Base-by-base conservation (phyloP, 352 stramenopile genomes). In the Phytopythium helicoides region DNA sequence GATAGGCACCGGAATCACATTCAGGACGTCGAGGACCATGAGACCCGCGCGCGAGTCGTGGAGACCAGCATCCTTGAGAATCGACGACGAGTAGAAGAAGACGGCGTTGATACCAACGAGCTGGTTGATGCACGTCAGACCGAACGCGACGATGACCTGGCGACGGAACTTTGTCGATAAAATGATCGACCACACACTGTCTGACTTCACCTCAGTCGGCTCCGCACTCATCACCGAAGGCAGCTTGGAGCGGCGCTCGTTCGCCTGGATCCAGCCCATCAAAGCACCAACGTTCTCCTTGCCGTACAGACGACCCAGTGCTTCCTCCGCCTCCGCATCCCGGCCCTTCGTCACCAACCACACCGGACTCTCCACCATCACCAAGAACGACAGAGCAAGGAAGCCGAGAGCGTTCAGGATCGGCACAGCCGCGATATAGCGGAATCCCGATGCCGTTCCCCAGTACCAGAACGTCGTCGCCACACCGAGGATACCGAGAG, bases 101-200 rank as follows among this genome's bases (percentile, higher is more conserved):
- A 86, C 70, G 19, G 72, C 74, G 49, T 81, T 88, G 56, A 88
- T 78, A 16, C 73, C 76, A 7, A 74, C 76, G 37, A 88, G 65
- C 51, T 86, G 76, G 52, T 84, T 74, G n/a, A 68, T 61, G 19
- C 66, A 66, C 0, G 64, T 66, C 11, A 86, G 48, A 6, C 56
- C 65, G n/a, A 77, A 55, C 1, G 74, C 73, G 7, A 84, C 55
- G 21, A 82, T 31, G 1, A 81, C 44, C 38, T 73, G 73, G 3
- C 66, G 63, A 22, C 57, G 62, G 49, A 62, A 66, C 49, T 66
- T 66, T 2, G 54, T 39, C 23, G 62, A 64, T n/a, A n/a, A n/a
- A n/a, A n/a, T n/a, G n/a, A 23, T 45, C 16, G 12, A n/a, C n/a
- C 42, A 21, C 26, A 76, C 57, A 1, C 36, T 65, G n/a, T 68